Evolutionary conservation across 306 rosid genomes (phyloP).

Genomic region (Sophora flavescens): DNA sequence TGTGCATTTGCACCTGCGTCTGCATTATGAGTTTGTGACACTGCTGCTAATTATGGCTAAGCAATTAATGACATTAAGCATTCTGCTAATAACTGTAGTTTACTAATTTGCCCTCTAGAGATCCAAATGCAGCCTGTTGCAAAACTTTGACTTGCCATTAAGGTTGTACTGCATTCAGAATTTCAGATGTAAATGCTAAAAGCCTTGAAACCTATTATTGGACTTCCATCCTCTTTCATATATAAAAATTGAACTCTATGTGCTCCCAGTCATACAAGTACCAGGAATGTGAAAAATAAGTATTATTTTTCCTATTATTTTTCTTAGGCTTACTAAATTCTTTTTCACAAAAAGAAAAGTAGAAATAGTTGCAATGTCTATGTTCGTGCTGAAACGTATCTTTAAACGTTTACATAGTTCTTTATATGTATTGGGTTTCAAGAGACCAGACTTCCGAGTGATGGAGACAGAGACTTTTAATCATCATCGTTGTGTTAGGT

Average conservation of each 20-base stretch:
- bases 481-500: slow-evolving; percentile 18
- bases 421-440: neutral
- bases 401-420: neutral
- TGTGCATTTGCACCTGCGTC: neutral
- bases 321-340: too few relatives aligned
- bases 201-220: neutral
- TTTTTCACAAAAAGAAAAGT: neutral
- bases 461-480: neutral
- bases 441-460: neutral
- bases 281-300: too few relatives aligned
- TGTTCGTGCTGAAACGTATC: neutral
- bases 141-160: neutral
- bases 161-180: neutral
- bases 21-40: neutral
- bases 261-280: neutral
- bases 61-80: neutral
- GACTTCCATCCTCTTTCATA: neutral
- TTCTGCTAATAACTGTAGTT: neutral
- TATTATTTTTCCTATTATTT: too few relatives aligned
- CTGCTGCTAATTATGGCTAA: neutral
- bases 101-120: neutral
- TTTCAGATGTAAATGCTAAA: neutral
- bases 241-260: neutral
- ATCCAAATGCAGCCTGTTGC: neutral
- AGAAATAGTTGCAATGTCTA: neutral